Evolutionary conservation across 1,284 basidiomycete species (phyloP).

Genomic region (Psilocybe mexicana): DNA sequence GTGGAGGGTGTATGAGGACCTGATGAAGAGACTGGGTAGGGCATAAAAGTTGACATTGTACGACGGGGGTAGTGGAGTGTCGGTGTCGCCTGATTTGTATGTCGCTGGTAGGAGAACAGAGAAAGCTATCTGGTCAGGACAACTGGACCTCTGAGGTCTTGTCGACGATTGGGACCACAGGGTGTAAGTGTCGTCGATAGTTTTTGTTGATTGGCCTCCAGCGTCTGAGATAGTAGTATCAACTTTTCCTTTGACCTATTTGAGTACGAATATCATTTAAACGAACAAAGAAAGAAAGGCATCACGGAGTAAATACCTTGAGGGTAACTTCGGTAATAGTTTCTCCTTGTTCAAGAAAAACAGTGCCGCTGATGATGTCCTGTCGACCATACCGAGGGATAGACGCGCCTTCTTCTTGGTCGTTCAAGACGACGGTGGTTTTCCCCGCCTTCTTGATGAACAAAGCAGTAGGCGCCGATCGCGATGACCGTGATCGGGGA

Average conservation of each 20-base stretch:
- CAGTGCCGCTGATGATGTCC: slow-evolving; percentile 35
- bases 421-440: slow-evolving; percentile 37
- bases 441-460: slow-evolving; percentile 36
- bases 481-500: slow-evolving; percentile 25
- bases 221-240: slow-evolving; percentile 42
- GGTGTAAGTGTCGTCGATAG: slow-evolving; percentile 35
- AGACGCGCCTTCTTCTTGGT: slow-evolving; percentile 36
- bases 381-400: slow-evolving; percentile 39
- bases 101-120: slow-evolving; percentile 45
- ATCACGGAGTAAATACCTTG: slow-evolving; percentile 39
- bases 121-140: slow-evolving; percentile 52
- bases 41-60: slow-evolving; percentile 39
- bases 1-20: slow-evolving; percentile 42
- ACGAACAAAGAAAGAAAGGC: background rate
- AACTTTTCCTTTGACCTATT: slow-evolving; percentile 55
- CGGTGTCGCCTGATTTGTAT: slow-evolving; percentile 38
- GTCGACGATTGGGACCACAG: slow-evolving; percentile 42
- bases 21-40: slow-evolving; percentile 36
- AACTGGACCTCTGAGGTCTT: slow-evolving; percentile 26
- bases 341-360: slow-evolving; percentile 41
- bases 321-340: slow-evolving; percentile 42
- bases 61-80: slow-evolving; percentile 51
- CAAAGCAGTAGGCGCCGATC: slow-evolving; percentile 30
- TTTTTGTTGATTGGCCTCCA: slow-evolving; percentile 32
- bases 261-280: slow-evolving; percentile 1